Percentiles rank a stretch among this genome's conserved stretches.
Conservation (phyloP, 2,329 filamentous ascomycete genomes). For the Thyridium curvatum region DNA sequence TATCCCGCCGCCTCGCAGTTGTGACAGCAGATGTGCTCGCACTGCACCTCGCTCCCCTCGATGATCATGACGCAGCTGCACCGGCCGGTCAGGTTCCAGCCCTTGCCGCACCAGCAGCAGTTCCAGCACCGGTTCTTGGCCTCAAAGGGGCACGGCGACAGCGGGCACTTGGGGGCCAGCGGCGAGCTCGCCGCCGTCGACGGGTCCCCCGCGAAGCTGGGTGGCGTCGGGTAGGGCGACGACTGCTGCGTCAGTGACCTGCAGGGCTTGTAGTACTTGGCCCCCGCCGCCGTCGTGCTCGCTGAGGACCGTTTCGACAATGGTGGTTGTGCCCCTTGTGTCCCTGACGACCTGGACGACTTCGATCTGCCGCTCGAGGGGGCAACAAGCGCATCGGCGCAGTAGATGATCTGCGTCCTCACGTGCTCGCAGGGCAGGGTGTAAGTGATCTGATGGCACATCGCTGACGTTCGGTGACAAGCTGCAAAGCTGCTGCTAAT, state of each 20-base stretch:
- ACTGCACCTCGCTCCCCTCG: slow-evolving; percentile 40
- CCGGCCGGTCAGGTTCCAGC: slow-evolving; percentile 41
- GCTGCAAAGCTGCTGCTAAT: background rate
- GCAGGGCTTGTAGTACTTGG: slow-evolving; percentile 26
- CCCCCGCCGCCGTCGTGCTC: slow-evolving; percentile 12
- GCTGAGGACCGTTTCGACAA: slow-evolving; percentile 12
- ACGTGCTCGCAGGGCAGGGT: slow-evolving; percentile 46
- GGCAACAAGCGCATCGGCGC: slow-evolving; percentile 24
- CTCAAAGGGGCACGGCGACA: slow-evolving; percentile 43
- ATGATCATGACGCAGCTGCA: slow-evolving; percentile 48
- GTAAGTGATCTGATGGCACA: slow-evolving; percentile 45
- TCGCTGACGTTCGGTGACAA: slow-evolving; percentile 12
- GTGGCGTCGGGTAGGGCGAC: slow-evolving; percentile 40
- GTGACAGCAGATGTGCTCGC: slow-evolving; percentile 48
- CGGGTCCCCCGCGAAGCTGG: slow-evolving; percentile 29
- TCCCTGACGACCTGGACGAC: background rate
- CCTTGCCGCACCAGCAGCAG: slow-evolving; percentile 50
- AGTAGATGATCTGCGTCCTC: slow-evolving; percentile 36
- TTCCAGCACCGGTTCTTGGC: slow-evolving; percentile 43
- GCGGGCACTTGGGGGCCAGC: slow-evolving; percentile 34
- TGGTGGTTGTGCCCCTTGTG: background rate
- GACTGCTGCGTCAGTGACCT: slow-evolving; percentile 33
- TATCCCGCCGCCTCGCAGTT: slow-evolving; percentile 32
- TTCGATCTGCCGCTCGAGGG: background rate
- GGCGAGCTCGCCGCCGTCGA: slow-evolving; percentile 16